These are phyloP conservation scores for Massariosphaeria phaeospora DNA, from an alignment of 495 filamentous ascomycete genomes.

Conservation along the genomic window DNA sequence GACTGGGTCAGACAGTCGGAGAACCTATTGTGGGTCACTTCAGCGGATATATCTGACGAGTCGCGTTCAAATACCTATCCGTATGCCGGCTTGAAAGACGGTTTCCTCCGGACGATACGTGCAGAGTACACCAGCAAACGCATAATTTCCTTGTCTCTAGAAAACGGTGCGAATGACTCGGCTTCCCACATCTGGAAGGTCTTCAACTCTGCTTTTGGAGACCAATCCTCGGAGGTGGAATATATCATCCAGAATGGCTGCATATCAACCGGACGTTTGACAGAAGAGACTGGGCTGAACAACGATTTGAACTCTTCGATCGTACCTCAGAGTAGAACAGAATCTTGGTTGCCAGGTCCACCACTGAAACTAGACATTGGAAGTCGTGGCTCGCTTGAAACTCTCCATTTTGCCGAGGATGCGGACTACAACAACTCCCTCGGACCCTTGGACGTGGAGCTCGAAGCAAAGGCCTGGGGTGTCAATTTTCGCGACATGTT, in stretches of 20 bases:
- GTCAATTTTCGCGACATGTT: slow-evolving; percentile 17
- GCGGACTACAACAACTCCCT: background rate
- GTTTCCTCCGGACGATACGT: background rate
- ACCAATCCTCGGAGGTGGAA: background rate
- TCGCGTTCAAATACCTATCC: background rate
- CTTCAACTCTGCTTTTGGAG: background rate
- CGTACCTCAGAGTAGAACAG: background rate
- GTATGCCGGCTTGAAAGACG: background rate
- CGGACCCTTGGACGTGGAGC: slow-evolving; percentile 3
- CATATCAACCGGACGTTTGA: background rate
- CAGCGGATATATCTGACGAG: background rate
- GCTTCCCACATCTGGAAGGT: background rate
- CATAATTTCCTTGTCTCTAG: background rate
- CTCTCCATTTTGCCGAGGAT: background rate
- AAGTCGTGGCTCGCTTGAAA: background rate
- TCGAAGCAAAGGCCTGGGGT: slow-evolving; percentile 10
- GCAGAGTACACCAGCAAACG: background rate
- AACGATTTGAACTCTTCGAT: background rate
- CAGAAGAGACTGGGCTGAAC: background rate
- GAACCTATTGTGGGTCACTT: slow-evolving; percentile 1
- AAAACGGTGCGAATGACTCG: background rate
- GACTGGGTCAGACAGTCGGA: background rate
- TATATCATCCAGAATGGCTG: background rate
- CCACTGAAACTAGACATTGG: background rate
- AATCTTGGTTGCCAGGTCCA: background rate